phyloP scores from a whole-genome alignment of 1,139 yeast genomes.

The Meyerozyma carpophila region DNA sequence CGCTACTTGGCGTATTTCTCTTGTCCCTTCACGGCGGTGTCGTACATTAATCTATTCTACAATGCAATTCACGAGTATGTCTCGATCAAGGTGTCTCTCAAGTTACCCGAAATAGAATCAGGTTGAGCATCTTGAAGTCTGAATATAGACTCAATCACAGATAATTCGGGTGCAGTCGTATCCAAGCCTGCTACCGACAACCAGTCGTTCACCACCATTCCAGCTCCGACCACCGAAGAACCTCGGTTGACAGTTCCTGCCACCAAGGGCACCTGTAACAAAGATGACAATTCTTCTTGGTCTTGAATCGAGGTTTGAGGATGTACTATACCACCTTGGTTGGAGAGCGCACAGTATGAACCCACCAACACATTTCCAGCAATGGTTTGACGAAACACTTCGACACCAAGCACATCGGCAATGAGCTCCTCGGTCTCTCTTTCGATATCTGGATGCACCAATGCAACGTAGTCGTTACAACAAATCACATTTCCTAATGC shows the following conservation, averaged over 20 bases:
- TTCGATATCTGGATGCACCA: conserved; percentile 98
- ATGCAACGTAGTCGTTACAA: conserved; percentile 97
- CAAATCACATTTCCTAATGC: conserved; percentile 98
- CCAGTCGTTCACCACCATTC: conserved; percentile 98
- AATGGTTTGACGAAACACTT: conserved; percentile 97
- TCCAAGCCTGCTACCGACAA: conserved; percentile 94
- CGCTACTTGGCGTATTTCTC: neutral
- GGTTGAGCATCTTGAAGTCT: conserved; percentile 87
- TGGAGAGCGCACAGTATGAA: conserved; percentile 88
- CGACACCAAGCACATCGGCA: conserved; percentile 98
- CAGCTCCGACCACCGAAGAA: conserved; percentile 95
- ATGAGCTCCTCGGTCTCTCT: conserved; percentile 98
- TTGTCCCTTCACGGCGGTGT: neutral
- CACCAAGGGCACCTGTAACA: conserved; percentile 94
- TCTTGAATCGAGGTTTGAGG: conserved; percentile 97
- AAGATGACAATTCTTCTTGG: conserved; percentile 93
- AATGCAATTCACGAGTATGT: conserved; percentile 47
- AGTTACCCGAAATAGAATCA: conserved; percentile 73
- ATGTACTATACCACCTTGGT: conserved; percentile 98
- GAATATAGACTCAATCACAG: conserved; percentile 94
- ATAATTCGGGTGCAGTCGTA: conserved; percentile 97
- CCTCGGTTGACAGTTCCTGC: conserved; percentile 99
- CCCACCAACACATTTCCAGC: conserved; percentile 98
- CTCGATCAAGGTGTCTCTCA: conserved; percentile 88
- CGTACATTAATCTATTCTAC: neutral